A percentile compares a stretch with the other conserved stretches of the same genome.
Evolutionary conservation across 2,329 filamentous ascomycete genomes (phyloP).

Genomic region (Sclerotiophoma versabilis): DNA sequence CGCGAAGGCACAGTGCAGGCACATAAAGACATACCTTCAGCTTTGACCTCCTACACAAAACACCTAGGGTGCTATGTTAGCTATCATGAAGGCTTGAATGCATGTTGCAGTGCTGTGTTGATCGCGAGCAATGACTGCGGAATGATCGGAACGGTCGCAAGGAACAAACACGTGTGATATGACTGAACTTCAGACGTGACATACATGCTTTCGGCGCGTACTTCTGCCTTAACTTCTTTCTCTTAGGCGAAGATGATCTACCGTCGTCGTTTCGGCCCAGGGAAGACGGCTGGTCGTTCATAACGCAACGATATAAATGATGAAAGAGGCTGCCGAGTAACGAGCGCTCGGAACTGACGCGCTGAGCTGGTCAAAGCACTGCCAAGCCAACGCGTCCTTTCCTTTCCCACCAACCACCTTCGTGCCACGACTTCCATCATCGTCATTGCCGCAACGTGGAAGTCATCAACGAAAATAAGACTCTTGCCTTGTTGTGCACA

Average conservation of each 20-base stretch:
- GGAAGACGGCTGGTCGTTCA: slow-evolving; percentile 34
- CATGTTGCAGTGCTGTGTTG: neutral
- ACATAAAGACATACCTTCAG: slow-evolving; percentile 36
- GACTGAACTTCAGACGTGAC: slow-evolving; percentile 19
- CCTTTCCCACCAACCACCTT: neutral
- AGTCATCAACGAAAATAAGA: no score
- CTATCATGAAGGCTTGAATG: slow-evolving; percentile 1
- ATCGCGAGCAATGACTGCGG: slow-evolving; percentile 22
- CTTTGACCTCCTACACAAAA: slow-evolving; percentile 46
- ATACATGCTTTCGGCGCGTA: slow-evolving; percentile 47
- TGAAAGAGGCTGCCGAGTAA: slow-evolving; percentile 13
- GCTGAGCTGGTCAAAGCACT: slow-evolving; percentile 5
- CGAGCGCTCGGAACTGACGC: slow-evolving; percentile 12
- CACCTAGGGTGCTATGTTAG: slow-evolving; percentile 34
- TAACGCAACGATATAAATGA: slow-evolving; percentile 22
- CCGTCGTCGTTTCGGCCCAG: slow-evolving; percentile 29
- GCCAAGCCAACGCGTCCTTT: slow-evolving; percentile 10
- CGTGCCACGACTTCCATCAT: neutral
- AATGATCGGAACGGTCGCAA: slow-evolving; percentile 26
- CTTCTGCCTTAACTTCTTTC: slow-evolving; percentile 47
- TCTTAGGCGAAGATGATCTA: slow-evolving; percentile 39
- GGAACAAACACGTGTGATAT: neutral
- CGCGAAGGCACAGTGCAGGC: neutral
- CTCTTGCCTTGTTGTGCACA: neutral
- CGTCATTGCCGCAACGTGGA: neutral